These are phyloP conservation scores for Cercospora nicotianae DNA, from an alignment of 2,329 filamentous ascomycete species.

Conservation along the genomic window DNA sequence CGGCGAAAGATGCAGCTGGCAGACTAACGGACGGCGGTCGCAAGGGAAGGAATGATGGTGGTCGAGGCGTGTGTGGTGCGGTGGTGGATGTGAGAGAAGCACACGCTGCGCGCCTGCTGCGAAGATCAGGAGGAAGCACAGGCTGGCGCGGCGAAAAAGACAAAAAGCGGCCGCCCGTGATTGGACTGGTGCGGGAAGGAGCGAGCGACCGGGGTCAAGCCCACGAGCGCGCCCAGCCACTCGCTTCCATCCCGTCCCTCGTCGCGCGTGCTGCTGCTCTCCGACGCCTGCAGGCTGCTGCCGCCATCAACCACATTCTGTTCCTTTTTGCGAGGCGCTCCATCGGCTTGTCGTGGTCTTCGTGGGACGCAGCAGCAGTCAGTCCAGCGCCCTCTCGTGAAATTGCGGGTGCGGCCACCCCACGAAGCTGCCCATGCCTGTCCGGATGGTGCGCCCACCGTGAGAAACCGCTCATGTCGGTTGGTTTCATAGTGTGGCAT, in stretches of 20 bases:
- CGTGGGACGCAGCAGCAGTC: no score
- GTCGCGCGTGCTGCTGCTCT: background rate
- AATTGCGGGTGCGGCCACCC: background rate
- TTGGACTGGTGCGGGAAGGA: background rate
- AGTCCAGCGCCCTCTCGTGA: background rate
- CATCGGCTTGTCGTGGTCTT: no score
- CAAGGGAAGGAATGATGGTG: conserved; percentile 4
- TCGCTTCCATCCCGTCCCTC: background rate
- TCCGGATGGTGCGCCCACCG: background rate
- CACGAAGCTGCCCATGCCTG: background rate
- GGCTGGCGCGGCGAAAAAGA: conserved; percentile 3
- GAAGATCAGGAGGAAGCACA: background rate
- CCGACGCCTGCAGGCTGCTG: background rate
- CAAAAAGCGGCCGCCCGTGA: background rate
- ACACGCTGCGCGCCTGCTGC: background rate
- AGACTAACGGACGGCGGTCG: background rate
- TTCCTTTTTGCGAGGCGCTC: no score
- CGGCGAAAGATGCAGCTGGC: background rate
- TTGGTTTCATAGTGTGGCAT: background rate
- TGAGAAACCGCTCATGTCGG: conserved; percentile 1
- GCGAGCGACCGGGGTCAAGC: background rate
- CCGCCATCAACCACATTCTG: background rate
- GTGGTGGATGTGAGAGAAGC: background rate
- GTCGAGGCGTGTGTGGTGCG: background rate
- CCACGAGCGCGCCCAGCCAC: background rate